phyloP scores from a whole-genome alignment of 257 asterid genomes.

The Solanum appendiculatum region DNA sequence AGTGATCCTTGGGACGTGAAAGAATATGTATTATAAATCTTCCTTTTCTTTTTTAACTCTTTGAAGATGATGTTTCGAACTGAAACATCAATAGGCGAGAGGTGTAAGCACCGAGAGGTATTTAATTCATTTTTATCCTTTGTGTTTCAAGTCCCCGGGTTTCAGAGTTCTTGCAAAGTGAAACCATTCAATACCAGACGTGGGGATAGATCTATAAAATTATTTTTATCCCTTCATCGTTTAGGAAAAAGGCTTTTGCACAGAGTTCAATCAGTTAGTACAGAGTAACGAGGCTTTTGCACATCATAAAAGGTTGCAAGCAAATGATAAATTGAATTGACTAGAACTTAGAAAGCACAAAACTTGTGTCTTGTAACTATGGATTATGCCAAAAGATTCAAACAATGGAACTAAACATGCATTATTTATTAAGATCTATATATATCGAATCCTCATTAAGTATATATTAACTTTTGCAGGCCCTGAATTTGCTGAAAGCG shows the following conservation, averaged over 20 bases:
- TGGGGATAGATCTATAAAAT: too few species aligned
- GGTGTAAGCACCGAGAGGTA: too few species aligned
- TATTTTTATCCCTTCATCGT: too few species aligned
- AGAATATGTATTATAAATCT: too few species aligned
- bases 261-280: neutral
- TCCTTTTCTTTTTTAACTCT: too few species aligned
- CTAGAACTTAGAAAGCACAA: neutral
- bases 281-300: neutral
- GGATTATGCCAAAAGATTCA: neutral
- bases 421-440: neutral
- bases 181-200: too few species aligned
- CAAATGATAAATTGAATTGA: neutral
- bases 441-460: neutral
- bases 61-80: too few species aligned
- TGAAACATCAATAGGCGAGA: too few species aligned
- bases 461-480: neutral
- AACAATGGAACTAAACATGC: neutral
- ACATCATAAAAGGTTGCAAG: neutral
- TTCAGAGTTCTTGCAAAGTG: too few species aligned
- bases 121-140: too few species aligned
- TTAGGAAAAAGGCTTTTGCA: neutral
- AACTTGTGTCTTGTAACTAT: neutral
- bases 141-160: too few species aligned
- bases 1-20: neutral
- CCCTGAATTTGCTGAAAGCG: conserved; percentile 1